Evolutionary conservation across 2,329 filamentous ascomycete genomes (phyloP).

Genomic region (Stachybotrys elegans): DNA sequence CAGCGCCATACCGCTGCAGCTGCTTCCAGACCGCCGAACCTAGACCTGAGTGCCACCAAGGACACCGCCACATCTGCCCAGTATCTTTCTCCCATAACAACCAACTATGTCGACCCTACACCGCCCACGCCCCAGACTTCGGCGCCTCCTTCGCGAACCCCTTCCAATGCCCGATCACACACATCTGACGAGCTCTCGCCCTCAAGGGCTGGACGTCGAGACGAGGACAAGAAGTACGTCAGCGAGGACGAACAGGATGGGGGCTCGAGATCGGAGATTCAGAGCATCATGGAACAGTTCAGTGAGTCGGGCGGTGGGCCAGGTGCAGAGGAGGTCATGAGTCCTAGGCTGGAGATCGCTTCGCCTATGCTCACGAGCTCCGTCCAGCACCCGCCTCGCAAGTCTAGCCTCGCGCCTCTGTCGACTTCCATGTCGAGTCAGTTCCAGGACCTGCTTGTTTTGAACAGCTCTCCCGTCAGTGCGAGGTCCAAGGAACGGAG

Average conservation of each 20-base stretch:
- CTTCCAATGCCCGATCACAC: conserved; percentile 47
- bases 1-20: too few species aligned
- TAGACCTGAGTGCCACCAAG: conserved; percentile 28
- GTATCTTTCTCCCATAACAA: conserved; percentile 42
- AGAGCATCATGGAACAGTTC: conserved; percentile 97
- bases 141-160: conserved; percentile 53
- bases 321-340: conserved; percentile 83
- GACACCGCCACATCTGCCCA: conserved; percentile 21
- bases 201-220: conserved; percentile 45
- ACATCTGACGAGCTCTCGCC: conserved; percentile 43
- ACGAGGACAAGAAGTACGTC: conserved; percentile 51
- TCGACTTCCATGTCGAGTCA: conserved; percentile 45
- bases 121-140: conserved; percentile 51
- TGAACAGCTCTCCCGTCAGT: conserved; percentile 32
- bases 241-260: conserved; percentile 63
- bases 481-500: conserved; percentile 30
- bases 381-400: conserved; percentile 70
- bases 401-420: conserved; percentile 77
- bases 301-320: conserved; percentile 68
- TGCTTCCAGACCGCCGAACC: neutral
- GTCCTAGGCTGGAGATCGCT: conserved; percentile 76
- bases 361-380: conserved; percentile 68
- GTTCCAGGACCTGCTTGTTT: conserved; percentile 37
- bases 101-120: conserved; percentile 51
- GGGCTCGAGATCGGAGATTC: conserved; percentile 78